Evolutionary conservation across 768 basidiomycete species (phyloP), one percentile per base, ranked within the genome.

Genomic region (Inosperma sp.): DNA sequence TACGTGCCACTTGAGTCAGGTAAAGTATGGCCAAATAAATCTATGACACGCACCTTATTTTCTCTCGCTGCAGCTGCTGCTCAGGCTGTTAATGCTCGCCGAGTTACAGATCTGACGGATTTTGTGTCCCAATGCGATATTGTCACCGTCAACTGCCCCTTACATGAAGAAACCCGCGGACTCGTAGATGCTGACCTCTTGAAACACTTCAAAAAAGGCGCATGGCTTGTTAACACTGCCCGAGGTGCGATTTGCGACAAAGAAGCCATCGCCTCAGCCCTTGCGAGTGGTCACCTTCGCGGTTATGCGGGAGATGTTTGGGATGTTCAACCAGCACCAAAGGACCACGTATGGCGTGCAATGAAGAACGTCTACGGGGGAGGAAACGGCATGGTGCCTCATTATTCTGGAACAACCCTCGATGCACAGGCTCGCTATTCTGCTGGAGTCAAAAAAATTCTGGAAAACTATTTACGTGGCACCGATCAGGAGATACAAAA

Each of bases 171-270:
- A 22, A 93, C 92, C 33, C 74, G 74, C 35, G 86, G 86, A 19
- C 79, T 93, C 40, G 76, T 93, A 62, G 88, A 92, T 72, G 76
- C 79, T 33, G 88, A 93, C 31, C 82, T 91, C 33, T 74, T 94
- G 59, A 78, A 79, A 66, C 86, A 89, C 71, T 86, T 94, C 79
- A 95, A 95, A 79, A 85, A 87, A 66, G 92, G 90, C 42, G 80
- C 91, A 13, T 93, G 87, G 86, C 81, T 94, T 60, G 85, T 95
- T 63, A 95, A 95, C 79, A 92, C 90, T 23, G 89, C 90, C 45
- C 88, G 91, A 58, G 93, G 93, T 36, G 93, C 93, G 34, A 92
- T 95, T 61, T 91, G 88, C 64, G 84, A 90, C 69, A 82, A 82
- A 57, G 82, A 91, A 54, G 90, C 82, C 35, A 84, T 94, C 52